A percentile compares a stretch with the other conserved stretches of the same genome.
Conservation (phyloP, 768 basidiomycete species). For the Xerocomellus amylosporus region DNA sequence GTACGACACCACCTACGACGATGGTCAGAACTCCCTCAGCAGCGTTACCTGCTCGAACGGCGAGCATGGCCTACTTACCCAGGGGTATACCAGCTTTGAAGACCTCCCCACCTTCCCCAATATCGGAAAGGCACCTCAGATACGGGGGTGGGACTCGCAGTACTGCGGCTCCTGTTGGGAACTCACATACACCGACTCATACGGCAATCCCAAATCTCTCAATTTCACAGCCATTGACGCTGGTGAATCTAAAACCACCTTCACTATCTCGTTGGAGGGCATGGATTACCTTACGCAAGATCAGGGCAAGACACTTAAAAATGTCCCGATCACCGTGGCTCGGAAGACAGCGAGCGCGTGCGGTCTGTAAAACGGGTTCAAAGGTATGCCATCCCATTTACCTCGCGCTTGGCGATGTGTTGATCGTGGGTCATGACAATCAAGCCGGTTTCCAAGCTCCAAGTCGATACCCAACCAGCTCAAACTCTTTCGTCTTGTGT, state of each 20-base stretch:
- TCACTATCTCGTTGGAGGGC: slow-evolving; percentile 35
- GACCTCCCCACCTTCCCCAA: slow-evolving; percentile 23
- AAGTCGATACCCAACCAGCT: not conserved
- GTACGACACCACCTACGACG: slow-evolving; percentile 55
- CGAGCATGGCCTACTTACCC: slow-evolving; percentile 31
- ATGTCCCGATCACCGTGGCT: slow-evolving; percentile 20
- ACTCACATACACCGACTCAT: slow-evolving; percentile 41
- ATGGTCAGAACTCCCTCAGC: slow-evolving; percentile 35
- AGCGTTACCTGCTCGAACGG: slow-evolving; percentile 51
- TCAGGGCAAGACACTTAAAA: slow-evolving; percentile 30
- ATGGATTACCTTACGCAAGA: slow-evolving; percentile 36
- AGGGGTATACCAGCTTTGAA: not conserved
- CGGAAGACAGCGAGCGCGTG: slow-evolving; percentile 17
- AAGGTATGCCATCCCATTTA: not conserved
- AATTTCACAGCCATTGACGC: slow-evolving; percentile 54
- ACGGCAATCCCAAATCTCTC: slow-evolving; percentile 36
- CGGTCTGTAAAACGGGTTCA: not conserved
- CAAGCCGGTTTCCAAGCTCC: not conserved
- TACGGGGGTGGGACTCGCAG: slow-evolving; percentile 49
- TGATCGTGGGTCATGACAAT: not conserved
- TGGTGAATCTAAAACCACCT: slow-evolving; percentile 37
- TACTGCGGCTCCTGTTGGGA: slow-evolving; percentile 63
- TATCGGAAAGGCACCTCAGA: slow-evolving; percentile 54
- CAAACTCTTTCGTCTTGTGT: not conserved
- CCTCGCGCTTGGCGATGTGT: not conserved